A percentile compares a stretch with the other conserved stretches of the same genome.
Evolutionary conservation across 352 stramenopile genomes (phyloP).

Genomic region (Globisporangium paddicum): DNA sequence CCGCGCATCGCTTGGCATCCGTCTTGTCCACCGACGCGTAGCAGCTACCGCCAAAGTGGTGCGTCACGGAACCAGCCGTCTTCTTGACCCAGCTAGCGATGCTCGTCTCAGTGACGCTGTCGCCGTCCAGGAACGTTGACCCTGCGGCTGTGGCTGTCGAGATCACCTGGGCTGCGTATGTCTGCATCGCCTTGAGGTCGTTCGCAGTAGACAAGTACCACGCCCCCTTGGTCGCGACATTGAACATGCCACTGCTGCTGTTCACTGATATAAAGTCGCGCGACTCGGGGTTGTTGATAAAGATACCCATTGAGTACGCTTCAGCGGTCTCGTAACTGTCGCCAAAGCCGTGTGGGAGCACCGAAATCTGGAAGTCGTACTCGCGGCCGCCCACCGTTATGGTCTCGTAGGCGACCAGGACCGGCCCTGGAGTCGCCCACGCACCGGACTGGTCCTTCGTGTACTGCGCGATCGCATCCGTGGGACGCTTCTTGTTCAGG

Average conservation of each 20-base stretch:
- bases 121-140: conserved; percentile 6
- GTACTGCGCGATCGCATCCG: conserved; percentile 17
- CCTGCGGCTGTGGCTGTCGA: not conserved
- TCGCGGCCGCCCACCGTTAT: conserved; percentile 14
- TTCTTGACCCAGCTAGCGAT: conserved; percentile 12
- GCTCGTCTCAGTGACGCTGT: not conserved
- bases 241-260: conserved; percentile 1
- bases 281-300: conserved; percentile 23
- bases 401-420: conserved; percentile 26
- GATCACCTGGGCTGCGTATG: conserved; percentile 33
- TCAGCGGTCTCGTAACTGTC: conserved; percentile 16
- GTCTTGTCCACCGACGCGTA: conserved; percentile 21
- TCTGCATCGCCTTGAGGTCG: conserved; percentile 55
- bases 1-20: conserved; percentile 23
- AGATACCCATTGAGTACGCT: conserved; percentile 19
- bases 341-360: conserved; percentile 22
- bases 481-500: conserved; percentile 12
- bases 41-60: conserved; percentile 30
- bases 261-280: conserved; percentile 16
- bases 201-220: conserved; percentile 36
- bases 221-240: conserved; percentile 3
- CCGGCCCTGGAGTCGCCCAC: conserved; percentile 20
- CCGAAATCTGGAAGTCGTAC: conserved; percentile 27
- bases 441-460: conserved; percentile 16
- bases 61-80: conserved; percentile 12